Evolutionary conservation across 345 rosid species (phyloP).

Genomic region (Excoecaria cochinchinensis): DNA sequence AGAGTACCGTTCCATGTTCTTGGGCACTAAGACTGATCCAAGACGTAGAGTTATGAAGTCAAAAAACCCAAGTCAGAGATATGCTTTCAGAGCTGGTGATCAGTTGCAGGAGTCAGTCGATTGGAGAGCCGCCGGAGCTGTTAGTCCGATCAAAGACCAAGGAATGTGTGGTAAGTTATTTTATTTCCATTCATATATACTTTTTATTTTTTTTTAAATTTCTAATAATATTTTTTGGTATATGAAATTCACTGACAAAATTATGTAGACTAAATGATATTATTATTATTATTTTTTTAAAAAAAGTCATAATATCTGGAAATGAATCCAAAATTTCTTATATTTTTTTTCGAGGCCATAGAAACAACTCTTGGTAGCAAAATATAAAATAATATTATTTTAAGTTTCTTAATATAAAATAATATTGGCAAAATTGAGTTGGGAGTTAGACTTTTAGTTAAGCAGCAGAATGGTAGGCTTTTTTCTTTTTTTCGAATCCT

Average conservation of each 20-base stretch:
- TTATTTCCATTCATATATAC: background rate
- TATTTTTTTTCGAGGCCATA: no score
- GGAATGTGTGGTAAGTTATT: conserved; percentile 27
- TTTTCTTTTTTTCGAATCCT: background rate
- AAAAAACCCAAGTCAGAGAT: conserved; percentile 18
- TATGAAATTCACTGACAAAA: no score
- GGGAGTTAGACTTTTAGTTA: background rate
- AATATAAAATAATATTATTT: no score
- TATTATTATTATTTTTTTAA: no score
- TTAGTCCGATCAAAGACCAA: conserved; percentile 26
- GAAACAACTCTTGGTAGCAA: no score
- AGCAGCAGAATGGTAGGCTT: background rate
- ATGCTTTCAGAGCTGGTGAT: conserved; percentile 13
- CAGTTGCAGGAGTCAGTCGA: conserved; percentile 19
- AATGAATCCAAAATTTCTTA: no score
- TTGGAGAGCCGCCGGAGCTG: conserved; percentile 21
- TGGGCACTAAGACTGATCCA: conserved; percentile 18
- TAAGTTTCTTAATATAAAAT: background rate
- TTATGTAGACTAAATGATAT: background rate
- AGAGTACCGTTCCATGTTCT: conserved; percentile 21
- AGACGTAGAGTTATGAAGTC: conserved; percentile 16
- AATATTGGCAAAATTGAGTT: background rate
- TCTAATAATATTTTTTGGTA: no score
- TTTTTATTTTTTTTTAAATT: no score
- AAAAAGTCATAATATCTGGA: no score